phyloP scores from a whole-genome alignment of 495 filamentous ascomycete species.

The Xylaria nigripes region DNA sequence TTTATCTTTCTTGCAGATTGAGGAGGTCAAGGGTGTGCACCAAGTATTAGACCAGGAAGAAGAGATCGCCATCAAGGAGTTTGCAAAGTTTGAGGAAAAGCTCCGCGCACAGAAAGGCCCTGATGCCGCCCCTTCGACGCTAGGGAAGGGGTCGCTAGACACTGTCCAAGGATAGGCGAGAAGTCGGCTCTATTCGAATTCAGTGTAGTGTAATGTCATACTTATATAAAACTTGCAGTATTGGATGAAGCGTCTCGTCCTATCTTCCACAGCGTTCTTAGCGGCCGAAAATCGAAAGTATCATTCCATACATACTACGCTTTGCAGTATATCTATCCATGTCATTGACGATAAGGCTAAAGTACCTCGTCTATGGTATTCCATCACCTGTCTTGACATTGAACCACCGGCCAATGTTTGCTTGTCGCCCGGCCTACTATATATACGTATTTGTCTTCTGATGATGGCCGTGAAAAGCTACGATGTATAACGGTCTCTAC shows the following conservation, averaged over 20 bases:
- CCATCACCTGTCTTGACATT: not conserved
- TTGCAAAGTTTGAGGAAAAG: conserved; percentile 95
- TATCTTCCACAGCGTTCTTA: not conserved
- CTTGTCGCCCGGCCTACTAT: too few relatives aligned
- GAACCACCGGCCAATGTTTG: too few relatives aligned
- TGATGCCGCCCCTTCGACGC: conserved; percentile 44
- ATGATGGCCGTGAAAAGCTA: conserved; percentile 4
- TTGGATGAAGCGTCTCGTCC: not conserved
- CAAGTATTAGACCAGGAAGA: conserved; percentile 91
- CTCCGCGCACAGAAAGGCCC: conserved; percentile 64
- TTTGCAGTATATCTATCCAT: too few relatives aligned
- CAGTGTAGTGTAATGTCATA: conserved; percentile 17
- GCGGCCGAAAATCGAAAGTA: not conserved
- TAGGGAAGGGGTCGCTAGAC: conserved; percentile 60
- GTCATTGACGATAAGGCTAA: not conserved
- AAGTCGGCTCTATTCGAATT: conserved; percentile 12
- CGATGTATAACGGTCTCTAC: conserved; percentile 1
- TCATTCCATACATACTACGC: too few relatives aligned
- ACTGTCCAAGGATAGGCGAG: conserved; percentile 40
- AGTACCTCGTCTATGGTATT: not conserved
- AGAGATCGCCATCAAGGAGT: conserved; percentile 80
- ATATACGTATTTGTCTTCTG: too few relatives aligned
- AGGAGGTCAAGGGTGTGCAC: conserved; percentile 87
- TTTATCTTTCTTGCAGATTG: conserved; percentile 59
- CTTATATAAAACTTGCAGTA: not conserved